Evolutionary conservation across 805 yeast genomes (phyloP).

Genomic region (Lipomyces chichibuensis): DNA sequence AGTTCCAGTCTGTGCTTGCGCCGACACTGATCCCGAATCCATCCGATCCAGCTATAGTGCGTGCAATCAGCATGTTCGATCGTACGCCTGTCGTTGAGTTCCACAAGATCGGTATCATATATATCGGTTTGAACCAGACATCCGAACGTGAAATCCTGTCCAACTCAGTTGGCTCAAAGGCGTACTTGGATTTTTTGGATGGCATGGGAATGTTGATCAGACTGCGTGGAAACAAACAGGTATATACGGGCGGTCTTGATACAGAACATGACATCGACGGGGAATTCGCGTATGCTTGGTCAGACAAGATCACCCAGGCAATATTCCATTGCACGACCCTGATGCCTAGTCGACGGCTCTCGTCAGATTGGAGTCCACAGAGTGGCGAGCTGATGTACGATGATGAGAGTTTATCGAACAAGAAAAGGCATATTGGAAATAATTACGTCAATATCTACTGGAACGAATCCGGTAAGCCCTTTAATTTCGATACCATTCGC

Average conservation of each 20-base stretch:
- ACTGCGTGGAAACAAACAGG: constrained; percentile 56
- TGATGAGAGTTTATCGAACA: constrained; percentile 42
- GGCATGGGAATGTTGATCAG: constrained; percentile 63
- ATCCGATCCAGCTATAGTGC: constrained; percentile 33
- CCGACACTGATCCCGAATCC: constrained; percentile 56
- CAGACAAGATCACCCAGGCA: constrained; percentile 68
- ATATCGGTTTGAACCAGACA: constrained; percentile 69
- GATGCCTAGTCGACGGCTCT: constrained; percentile 63
- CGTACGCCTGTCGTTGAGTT: constrained; percentile 76
- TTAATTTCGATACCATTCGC: constrained; percentile 69
- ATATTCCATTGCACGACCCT: constrained; percentile 79
- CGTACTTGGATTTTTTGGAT: constrained; percentile 62
- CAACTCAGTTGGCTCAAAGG: constrained; percentile 64
- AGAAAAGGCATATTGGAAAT: constrained; percentile 87
- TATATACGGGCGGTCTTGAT: constrained; percentile 81
- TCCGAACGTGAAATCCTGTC: constrained; percentile 65
- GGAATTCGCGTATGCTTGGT: constrained; percentile 71
- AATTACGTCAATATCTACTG: constrained; percentile 78
- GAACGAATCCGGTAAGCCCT: constrained; percentile 67
- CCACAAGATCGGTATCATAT: constrained; percentile 77
- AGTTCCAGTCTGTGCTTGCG: constrained; percentile 42
- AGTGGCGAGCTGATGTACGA: constrained; percentile 15
- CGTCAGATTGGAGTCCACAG: not conserved
- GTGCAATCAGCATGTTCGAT: constrained; percentile 68
- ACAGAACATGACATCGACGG: constrained; percentile 73